Evolutionary conservation across 164 flowering plant genomes (phyloP), one percentile per base, ranked within the genome.

Genomic region (Magnolia sinica): DNA sequence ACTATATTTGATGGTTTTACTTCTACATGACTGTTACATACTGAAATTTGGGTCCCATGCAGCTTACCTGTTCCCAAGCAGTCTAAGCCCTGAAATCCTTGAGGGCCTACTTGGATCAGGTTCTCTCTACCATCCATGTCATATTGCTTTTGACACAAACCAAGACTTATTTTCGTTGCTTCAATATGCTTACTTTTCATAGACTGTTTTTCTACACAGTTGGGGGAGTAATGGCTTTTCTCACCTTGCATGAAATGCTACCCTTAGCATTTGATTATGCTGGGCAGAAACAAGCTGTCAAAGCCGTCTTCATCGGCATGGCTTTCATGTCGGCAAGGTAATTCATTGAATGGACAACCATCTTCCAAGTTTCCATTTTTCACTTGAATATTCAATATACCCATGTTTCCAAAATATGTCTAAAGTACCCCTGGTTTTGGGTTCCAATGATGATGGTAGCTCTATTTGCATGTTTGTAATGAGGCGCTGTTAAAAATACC

Each of bases 271-370:
- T 96, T 85, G 98, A 94, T 82, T 94, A 96, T 85, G 98, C 97
- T 1, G 99, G 98, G 16, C 96, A 87, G 82, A 92, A 96, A 78
- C 97, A 88, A 86, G 97, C 98, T 29, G 94, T 94, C 13, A 96
- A 94, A 84, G 99, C 97, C 63, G 96, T 96, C 52, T 94, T 96
- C 83, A 52, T 90, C 55, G 97, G 99, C 72, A 96, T 96, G 99
- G 98, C 98, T 76, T 92, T 91, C 86, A 96, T 96, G 99, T 96
- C 99, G 51, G 96, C 97, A 9, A 96, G 98, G 99, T 96, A 88
- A 82, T 29, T 65, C 59, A 70, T 51, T 16, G n/a, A 71, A 66
- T 50, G 63, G 72, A 16, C 58, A 65, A 72, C 1, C 37, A 23
- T 70, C 58, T 55, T 70, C n/a, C n/a, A 58, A 45, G 16, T 19